phyloP scores from a whole-genome alignment of 306 rosid species.

The Cercis canadensis region DNA sequence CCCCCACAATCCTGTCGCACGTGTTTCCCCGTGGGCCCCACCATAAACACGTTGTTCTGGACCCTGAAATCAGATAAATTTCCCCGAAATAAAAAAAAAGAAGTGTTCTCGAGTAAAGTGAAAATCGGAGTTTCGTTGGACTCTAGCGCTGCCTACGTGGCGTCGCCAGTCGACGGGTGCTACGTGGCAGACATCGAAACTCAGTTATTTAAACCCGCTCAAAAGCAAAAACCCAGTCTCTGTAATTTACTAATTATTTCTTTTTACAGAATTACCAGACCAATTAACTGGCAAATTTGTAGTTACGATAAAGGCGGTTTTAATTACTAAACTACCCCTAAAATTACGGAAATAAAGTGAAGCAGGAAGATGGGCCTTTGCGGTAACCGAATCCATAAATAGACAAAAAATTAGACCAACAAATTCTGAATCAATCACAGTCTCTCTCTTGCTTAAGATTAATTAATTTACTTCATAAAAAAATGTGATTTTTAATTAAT shows the following conservation, averaged over 20 bases:
- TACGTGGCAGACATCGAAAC: slow-evolving; percentile 51
- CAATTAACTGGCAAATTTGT: neutral
- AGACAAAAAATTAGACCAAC: slow-evolving; percentile 45
- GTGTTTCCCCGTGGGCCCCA: slow-evolving; percentile 39
- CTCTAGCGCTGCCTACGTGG: slow-evolving; percentile 54
- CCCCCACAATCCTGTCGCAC: slow-evolving; percentile 49
- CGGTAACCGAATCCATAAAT: slow-evolving; percentile 48
- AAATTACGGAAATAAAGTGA: slow-evolving; percentile 13
- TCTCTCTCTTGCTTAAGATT: neutral
- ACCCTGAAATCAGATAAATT: neutral
- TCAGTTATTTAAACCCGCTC: slow-evolving; percentile 35
- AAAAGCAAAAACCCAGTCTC: neutral
- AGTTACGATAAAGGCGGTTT: neutral
- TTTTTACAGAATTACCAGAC: neutral
- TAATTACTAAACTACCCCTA: neutral
- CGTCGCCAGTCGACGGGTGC: slow-evolving; percentile 34
- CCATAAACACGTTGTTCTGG: slow-evolving; percentile 29
- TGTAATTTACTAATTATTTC: neutral
- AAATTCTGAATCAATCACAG: too few species aligned
- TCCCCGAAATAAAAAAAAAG: neutral
- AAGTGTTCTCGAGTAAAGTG: slow-evolving; percentile 1
- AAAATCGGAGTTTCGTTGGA: slow-evolving; percentile 34
- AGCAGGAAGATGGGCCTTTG: slow-evolving; percentile 31
- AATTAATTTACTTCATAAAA: neutral
- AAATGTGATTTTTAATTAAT: neutral